Conservation (phyloP, 176 grass and related monocot species). For the Aegilops sharonensis region DNA sequence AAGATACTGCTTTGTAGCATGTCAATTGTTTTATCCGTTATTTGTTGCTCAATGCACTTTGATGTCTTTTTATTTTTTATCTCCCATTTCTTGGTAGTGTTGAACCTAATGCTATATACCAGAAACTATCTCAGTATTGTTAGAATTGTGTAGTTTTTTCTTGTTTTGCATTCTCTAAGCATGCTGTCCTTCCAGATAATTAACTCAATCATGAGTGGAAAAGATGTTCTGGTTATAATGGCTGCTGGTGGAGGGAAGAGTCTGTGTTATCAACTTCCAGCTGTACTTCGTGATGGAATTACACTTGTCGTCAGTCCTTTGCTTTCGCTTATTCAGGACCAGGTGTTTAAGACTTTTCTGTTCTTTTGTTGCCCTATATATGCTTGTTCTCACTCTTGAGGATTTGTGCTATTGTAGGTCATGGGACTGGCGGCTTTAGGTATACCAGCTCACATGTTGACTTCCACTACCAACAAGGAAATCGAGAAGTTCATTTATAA, state of each 20-base stretch:
- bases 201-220: slow-evolving; percentile 87
- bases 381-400: slow-evolving; percentile 18
- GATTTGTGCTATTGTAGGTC: slow-evolving; percentile 50
- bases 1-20: slow-evolving; percentile 8
- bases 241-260: slow-evolving; percentile 94
- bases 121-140: background rate
- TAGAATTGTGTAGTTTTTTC: background rate
- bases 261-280: slow-evolving; percentile 87
- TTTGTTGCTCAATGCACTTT: background rate
- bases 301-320: slow-evolving; percentile 82
- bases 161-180: slow-evolving; percentile 27
- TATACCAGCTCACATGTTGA: slow-evolving; percentile 82
- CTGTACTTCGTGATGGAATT: slow-evolving; percentile 70
- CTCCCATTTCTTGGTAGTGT: background rate
- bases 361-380: slow-evolving; percentile 8
- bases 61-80: background rate
- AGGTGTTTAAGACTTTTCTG: slow-evolving; percentile 47
- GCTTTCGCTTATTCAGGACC: slow-evolving; percentile 90
- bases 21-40: background rate
- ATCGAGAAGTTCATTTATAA: slow-evolving; percentile 80
- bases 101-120: background rate
- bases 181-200: slow-evolving; percentile 65
- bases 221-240: slow-evolving; percentile 95
- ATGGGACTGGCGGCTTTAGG: slow-evolving; percentile 88
- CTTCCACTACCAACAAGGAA: slow-evolving; percentile 86